Percentiles rank a stretch among this genome's conserved stretches.
These are phyloP conservation scores for Fraxinus cuspidata DNA, from an alignment of 257 asterid species.

Conservation along the genomic window DNA sequence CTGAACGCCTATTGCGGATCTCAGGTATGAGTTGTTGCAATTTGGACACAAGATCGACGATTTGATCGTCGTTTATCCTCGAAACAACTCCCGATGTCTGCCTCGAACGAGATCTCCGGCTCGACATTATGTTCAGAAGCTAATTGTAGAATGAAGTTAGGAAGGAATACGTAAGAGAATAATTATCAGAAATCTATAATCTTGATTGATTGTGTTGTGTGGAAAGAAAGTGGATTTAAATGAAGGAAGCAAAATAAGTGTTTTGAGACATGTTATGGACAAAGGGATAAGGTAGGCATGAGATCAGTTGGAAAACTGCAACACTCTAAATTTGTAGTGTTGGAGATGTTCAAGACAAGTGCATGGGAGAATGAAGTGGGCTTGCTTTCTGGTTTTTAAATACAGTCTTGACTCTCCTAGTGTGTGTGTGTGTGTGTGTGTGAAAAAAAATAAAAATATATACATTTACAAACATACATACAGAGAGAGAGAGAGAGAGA, in stretches of 20 bases:
- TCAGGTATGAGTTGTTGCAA: constrained; percentile 53
- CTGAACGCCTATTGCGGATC: constrained; percentile 43
- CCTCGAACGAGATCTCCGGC: constrained; percentile 50
- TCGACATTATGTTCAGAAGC: constrained; percentile 38
- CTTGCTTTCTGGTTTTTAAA: constrained; percentile 32
- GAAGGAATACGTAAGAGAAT: background rate
- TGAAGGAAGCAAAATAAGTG: constrained; percentile 12
- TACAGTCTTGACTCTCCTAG: background rate
- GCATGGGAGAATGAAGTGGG: constrained; percentile 46
- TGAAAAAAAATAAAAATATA: no score
- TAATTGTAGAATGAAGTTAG: background rate
- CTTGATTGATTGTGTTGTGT: constrained; percentile 9
- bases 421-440: background rate
- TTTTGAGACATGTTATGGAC: constrained; percentile 41
- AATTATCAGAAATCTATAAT: constrained; percentile 5
- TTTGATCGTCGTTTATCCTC: constrained; percentile 46
- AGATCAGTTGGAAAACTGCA: constrained; percentile 13
- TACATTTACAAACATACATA: no score
- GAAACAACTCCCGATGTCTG: constrained; percentile 33
- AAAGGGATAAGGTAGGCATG: constrained; percentile 36
- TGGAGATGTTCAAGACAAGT: constrained; percentile 41
- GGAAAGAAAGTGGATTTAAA: constrained; percentile 14
- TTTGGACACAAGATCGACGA: constrained; percentile 48
- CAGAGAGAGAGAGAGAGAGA: constrained; percentile 12
- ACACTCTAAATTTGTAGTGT: constrained; percentile 23